Percentiles rank a stretch among this genome's conserved stretches.
phyloP scores from a whole-genome alignment of 1,284 basidiomycete genomes.

The Neotropicomus parvogracilis region DNA sequence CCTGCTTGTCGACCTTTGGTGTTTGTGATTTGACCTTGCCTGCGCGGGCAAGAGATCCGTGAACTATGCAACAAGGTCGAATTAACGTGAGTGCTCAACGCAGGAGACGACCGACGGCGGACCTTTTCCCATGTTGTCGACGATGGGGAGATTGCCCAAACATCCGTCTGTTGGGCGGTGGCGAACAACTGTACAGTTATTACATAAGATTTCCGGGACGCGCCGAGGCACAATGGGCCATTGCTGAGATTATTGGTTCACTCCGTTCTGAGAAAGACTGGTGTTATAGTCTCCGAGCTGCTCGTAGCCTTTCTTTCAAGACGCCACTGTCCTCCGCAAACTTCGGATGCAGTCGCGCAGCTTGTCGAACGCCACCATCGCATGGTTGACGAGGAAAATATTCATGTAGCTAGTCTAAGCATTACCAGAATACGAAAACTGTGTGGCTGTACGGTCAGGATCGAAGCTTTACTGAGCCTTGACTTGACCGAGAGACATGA shows the following conservation, averaged over 20 bases:
- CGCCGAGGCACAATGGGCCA: conserved; percentile 8
- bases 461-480: not conserved
- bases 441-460: conserved; percentile 3
- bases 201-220: conserved; percentile 7
- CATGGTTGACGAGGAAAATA: no score
- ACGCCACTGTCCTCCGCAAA: no score
- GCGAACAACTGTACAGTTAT: conserved; percentile 29
- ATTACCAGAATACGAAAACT: no score
- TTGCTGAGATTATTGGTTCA: no score
- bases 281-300: no score
- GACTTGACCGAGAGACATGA: conserved; percentile 47
- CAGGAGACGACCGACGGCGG: conserved; percentile 13
- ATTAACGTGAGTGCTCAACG: not conserved
- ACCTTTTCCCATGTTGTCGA: conserved; percentile 70
- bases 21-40: conserved; percentile 99
- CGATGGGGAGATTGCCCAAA: conserved; percentile 28
- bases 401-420: no score
- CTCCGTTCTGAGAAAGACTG: no score
- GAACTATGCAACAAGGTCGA: conserved; percentile 52
- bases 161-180: conserved; percentile 14
- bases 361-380: no score
- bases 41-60: conserved; percentile 99
- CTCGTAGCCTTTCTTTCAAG: no score
- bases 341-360: no score
- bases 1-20: conserved; percentile 96